These are phyloP conservation scores for Arthrinium phaeospermum DNA, from an alignment of 2,329 filamentous ascomycete genomes.

Conservation along the genomic window DNA sequence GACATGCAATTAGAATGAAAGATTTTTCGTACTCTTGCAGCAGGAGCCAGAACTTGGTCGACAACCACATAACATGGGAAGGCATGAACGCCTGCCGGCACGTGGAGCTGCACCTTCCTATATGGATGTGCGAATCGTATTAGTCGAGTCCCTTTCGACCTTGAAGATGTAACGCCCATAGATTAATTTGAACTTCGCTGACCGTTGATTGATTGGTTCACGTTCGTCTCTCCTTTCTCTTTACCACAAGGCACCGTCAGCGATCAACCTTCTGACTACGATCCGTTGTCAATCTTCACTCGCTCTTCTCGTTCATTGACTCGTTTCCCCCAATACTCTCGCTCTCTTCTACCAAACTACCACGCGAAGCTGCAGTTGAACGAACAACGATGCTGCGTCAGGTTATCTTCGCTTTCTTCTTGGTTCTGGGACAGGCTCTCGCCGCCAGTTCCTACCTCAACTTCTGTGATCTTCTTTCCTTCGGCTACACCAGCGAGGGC, in stretches of 20 bases:
- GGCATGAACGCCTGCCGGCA: background rate
- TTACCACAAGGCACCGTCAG: background rate
- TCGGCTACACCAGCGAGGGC: constrained; percentile 3
- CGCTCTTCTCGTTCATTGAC: background rate
- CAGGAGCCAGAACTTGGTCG: background rate
- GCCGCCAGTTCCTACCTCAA: constrained; percentile 1
- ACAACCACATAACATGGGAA: background rate
- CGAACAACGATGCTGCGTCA: background rate
- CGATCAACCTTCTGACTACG: background rate
- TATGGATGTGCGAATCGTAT: background rate
- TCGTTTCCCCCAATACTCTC: background rate
- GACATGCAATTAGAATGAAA: background rate
- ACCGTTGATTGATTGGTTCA: background rate
- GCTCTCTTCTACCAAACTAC: background rate
- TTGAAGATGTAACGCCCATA: background rate
- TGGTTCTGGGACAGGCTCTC: background rate
- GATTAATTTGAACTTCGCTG: background rate
- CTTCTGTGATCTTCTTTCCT: background rate
- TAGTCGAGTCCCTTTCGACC: background rate
- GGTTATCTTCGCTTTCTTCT: background rate
- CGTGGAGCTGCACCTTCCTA: background rate
- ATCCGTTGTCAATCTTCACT: background rate
- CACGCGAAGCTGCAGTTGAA: background rate
- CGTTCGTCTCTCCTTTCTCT: background rate
- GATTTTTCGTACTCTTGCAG: too few species aligned